These are phyloP conservation scores for Neofusicoccum laricinum DNA, from an alignment of 2,329 filamentous ascomycete genomes.

Conservation along the genomic window DNA sequence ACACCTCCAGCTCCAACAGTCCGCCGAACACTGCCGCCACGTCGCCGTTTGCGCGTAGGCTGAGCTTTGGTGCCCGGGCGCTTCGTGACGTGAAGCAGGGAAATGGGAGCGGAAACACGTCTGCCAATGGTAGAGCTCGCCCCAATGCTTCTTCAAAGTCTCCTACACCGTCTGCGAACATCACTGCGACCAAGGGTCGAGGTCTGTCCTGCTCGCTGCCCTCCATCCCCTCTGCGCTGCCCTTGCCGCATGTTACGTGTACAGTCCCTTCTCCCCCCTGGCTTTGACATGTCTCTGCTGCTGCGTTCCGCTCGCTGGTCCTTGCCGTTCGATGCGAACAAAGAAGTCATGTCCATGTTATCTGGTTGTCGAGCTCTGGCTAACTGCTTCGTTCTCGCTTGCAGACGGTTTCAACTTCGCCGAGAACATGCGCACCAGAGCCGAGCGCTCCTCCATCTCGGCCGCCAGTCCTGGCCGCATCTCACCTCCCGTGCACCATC, in stretches of 20 bases:
- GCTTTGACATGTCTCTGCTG: not conserved
- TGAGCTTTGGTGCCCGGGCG: constrained; percentile 86
- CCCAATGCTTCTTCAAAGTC: constrained; percentile 42
- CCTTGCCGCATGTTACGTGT: constrained; percentile 21
- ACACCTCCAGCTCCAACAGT: constrained; percentile 49
- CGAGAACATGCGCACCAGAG: constrained; percentile 88
- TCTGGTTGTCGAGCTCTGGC: constrained; percentile 52
- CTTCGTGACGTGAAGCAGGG: constrained; percentile 65
- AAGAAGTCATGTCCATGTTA: not conserved
- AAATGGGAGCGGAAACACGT: constrained; percentile 47
- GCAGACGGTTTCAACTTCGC: constrained; percentile 97
- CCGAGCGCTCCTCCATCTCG: constrained; percentile 69
- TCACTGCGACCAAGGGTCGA: constrained; percentile 52
- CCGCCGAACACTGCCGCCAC: constrained; percentile 55
- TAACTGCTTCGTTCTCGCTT: constrained; percentile 57
- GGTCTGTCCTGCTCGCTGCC: constrained; percentile 52
- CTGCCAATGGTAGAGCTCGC: constrained; percentile 60
- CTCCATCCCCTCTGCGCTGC: constrained; percentile 19
- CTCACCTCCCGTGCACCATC: constrained; percentile 51
- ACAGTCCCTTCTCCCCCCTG: constrained; percentile 32
- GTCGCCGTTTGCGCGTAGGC: constrained; percentile 70
- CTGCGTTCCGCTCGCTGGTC: not conserved
- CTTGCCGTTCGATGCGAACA: not conserved
- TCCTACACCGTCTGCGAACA: constrained; percentile 48
- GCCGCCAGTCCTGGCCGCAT: constrained; percentile 43